Evolutionary conservation across 306 rosid species (phyloP).

Genomic region (Purshia tridentata): DNA sequence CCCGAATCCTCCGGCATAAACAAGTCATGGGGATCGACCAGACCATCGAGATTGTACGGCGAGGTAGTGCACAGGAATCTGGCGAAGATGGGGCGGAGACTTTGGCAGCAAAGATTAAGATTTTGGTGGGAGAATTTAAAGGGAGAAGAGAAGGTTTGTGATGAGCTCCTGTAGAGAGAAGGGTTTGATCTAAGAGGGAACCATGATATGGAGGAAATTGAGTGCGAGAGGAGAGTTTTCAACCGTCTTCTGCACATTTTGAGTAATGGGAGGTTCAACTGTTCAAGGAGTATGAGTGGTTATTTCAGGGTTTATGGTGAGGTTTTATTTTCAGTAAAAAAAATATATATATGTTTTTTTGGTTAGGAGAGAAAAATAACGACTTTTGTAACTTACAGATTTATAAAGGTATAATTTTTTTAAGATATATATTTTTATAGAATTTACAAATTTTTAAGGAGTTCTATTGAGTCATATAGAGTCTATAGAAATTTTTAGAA

Average conservation of each 20-base stretch:
- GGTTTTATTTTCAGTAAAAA: background rate
- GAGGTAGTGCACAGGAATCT: conserved; percentile 28
- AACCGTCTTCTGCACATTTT: conserved; percentile 53
- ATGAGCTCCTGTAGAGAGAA: conserved; percentile 1
- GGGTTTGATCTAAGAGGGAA: background rate
- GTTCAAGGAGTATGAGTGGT: background rate
- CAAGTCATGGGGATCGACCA: conserved; percentile 44
- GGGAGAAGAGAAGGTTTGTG: background rate
- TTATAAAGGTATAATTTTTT: too few species aligned
- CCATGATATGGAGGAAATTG: conserved; percentile 33
- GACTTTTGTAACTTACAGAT: too few species aligned
- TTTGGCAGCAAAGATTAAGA: conserved; percentile 11
- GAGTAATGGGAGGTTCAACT: background rate
- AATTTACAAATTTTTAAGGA: too few species aligned
- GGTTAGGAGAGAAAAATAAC: too few species aligned
- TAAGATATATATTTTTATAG: too few species aligned
- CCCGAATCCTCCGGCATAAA: conserved; percentile 22
- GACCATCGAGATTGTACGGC: conserved; percentile 48
- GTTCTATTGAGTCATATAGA: too few species aligned
- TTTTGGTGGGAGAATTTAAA: conserved; percentile 2
- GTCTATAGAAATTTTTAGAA: too few species aligned
- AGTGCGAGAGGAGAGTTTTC: conserved; percentile 28
- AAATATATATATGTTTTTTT: too few species aligned
- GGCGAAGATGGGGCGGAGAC: conserved; percentile 9
- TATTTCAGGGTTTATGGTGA: conserved; percentile 11